Evolutionary conservation across 306 rosid genomes (phyloP).

Genomic region (Begonia masoniana): DNA sequence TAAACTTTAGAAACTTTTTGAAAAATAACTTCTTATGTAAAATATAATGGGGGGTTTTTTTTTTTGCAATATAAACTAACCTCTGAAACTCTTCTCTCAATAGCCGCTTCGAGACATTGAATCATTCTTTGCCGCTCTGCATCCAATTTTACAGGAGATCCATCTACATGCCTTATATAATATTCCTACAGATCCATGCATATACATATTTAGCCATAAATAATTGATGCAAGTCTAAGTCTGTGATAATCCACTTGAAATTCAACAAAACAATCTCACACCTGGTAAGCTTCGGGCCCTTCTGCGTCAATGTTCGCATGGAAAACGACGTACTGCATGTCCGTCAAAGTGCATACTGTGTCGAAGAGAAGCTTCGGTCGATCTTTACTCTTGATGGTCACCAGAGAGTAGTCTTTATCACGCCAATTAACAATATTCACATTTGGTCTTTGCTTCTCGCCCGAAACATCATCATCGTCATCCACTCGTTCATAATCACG

Average conservation of each 20-base stretch:
- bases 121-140: constrained; percentile 94
- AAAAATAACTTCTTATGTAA: no score
- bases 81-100: constrained; percentile 89
- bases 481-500: constrained; percentile 62
- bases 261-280: constrained; percentile 9
- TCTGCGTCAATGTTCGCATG: constrained; percentile 80
- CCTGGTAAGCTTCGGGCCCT: constrained; percentile 92
- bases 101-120: constrained; percentile 92
- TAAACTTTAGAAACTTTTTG: no score
- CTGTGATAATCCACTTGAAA: no score
- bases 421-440: constrained; percentile 73
- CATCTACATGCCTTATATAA: constrained; percentile 79
- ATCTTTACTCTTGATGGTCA: constrained; percentile 65
- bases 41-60: no score
- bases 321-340: constrained; percentile 89
- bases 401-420: constrained; percentile 79
- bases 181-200: constrained; percentile 52
- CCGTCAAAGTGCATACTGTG: constrained; percentile 89
- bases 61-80: constrained; percentile 15
- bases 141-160: constrained; percentile 93
- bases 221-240: no score
- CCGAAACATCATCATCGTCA: constrained; percentile 27
- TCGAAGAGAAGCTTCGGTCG: constrained; percentile 93
- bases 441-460: constrained; percentile 61
- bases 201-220: no score